These are phyloP conservation scores for Albizia julibrissin DNA, from an alignment of 306 rosid genomes.

Conservation along the genomic window DNA sequence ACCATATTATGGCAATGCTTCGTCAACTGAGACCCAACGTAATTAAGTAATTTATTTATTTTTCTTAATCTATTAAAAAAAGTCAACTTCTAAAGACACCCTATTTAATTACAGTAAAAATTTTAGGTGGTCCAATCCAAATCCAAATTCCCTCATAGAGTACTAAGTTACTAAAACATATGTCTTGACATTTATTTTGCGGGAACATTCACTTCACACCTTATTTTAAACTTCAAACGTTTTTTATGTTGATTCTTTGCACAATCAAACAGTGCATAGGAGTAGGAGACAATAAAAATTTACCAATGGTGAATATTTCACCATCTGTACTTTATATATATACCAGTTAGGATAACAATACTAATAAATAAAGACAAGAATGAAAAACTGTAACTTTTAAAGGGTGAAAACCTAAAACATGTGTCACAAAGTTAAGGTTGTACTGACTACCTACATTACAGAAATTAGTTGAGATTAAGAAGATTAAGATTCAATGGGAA, in stretches of 20 bases:
- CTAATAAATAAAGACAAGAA: background rate
- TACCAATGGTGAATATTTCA: background rate
- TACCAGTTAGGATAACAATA: no score
- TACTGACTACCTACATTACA: background rate
- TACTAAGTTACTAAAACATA: conserved; percentile 5
- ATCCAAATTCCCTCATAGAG: conserved; percentile 24
- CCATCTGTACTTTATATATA: no score
- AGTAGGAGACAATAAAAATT: background rate
- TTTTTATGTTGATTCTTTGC: background rate
- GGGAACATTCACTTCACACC: background rate
- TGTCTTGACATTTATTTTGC: background rate
- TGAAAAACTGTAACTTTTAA: background rate
- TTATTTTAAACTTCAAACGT: background rate
- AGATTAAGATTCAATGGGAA: conserved; percentile 31
- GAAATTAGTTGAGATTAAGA: background rate
- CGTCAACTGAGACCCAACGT: no score
- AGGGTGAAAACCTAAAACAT: background rate
- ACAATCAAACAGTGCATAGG: background rate
- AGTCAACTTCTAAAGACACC: no score
- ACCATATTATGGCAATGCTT: no score
- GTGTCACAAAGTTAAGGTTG: background rate
- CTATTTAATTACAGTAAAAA: background rate
- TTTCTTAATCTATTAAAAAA: no score
- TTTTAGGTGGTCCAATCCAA: conserved; percentile 45
- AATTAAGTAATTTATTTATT: no score